A percentile compares a stretch with the other conserved stretches of the same genome.
Evolutionary conservation across 1,139 yeast species (phyloP).

Genomic region (Candida sanyaensis): DNA sequence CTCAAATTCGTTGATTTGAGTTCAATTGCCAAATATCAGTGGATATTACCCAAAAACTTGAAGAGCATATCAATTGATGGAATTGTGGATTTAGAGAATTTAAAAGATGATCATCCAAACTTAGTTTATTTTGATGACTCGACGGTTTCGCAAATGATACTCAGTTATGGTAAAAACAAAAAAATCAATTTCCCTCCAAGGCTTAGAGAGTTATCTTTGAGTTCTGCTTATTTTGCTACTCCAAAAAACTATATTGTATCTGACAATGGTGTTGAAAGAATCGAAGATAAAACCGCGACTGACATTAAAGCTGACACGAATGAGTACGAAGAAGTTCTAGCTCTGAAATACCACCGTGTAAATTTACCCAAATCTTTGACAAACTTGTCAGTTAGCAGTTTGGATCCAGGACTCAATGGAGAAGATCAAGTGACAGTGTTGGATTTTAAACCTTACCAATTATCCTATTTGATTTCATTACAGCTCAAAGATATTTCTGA

Average conservation of each 20-base stretch:
- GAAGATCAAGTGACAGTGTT: no score
- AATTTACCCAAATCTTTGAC: no score
- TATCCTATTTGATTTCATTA: no score
- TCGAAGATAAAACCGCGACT: no score
- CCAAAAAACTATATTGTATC: neutral
- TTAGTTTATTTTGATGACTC: neutral
- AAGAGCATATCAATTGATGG: neutral
- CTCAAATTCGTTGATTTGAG: neutral
- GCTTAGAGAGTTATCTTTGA: neutral
- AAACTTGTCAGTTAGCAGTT: no score
- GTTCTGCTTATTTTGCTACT: neutral
- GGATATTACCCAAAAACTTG: neutral
- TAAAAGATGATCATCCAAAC: neutral
- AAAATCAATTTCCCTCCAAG: neutral
- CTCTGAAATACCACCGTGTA: no score
- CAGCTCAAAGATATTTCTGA: no score
- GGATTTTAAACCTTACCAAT: no score
- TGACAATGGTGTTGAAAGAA: no score
- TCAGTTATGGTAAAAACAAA: neutral
- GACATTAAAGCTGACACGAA: no score
- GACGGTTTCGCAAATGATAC: neutral
- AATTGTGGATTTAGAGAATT: neutral
- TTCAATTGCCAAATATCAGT: neutral
- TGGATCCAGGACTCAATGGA: no score
- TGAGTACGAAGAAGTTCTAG: no score